Evolutionary conservation across 2,329 filamentous ascomycete species (phyloP).

Genomic region (Monilinia vaccinii-corymbosi): DNA sequence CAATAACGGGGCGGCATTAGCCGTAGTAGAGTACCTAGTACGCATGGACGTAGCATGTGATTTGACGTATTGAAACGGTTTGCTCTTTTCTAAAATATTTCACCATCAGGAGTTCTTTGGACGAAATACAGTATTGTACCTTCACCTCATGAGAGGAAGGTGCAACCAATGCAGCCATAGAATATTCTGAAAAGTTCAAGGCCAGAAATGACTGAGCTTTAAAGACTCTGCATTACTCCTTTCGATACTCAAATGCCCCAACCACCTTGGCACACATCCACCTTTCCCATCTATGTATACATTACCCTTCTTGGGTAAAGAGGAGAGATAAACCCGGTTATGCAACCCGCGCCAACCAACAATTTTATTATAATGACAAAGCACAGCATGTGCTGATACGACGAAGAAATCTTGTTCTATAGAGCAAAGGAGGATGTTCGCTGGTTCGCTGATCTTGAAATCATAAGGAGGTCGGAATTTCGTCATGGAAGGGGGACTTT

Average conservation of each 20-base stretch:
- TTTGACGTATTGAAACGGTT: background rate
- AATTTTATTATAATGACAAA: conserved; percentile 28
- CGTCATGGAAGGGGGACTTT: background rate
- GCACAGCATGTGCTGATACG: conserved; percentile 26
- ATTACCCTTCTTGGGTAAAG: conserved; percentile 21
- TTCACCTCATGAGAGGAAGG: background rate
- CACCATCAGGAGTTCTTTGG: background rate
- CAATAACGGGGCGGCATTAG: background rate
- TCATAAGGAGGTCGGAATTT: conserved; percentile 2
- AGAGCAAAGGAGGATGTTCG: conserved; percentile 2
- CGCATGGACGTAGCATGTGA: background rate
- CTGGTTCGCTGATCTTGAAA: conserved; percentile 1
- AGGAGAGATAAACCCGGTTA: conserved; percentile 31
- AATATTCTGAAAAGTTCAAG: background rate
- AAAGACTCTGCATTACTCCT: conserved; percentile 18
- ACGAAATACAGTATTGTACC: background rate
- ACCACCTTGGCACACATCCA: conserved; percentile 13
- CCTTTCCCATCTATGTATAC: conserved; percentile 28
- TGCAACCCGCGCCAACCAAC: conserved; percentile 27
- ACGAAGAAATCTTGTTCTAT: conserved; percentile 13
- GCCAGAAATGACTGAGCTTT: background rate
- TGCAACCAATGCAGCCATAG: background rate
- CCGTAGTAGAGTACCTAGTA: background rate
- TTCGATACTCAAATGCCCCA: conserved; percentile 18
- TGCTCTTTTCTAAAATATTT: background rate